These are phyloP conservation scores for Amanita subjunquillea DNA, from an alignment of 768 basidiomycete species.

Conservation along the genomic window DNA sequence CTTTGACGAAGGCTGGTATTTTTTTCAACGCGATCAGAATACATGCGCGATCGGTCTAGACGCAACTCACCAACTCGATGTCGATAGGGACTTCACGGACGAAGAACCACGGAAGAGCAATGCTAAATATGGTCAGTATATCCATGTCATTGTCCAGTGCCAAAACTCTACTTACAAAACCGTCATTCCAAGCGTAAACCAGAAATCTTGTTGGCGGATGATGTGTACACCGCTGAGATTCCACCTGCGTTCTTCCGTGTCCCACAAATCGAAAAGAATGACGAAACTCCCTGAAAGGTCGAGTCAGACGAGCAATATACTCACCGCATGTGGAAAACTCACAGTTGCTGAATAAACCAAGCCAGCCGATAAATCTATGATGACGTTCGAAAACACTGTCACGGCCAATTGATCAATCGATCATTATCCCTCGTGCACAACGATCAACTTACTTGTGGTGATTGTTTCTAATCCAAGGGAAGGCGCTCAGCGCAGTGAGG, in stretches of 20 bases:
- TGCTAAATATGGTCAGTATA: slow-evolving; percentile 24
- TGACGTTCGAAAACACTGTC: slow-evolving; percentile 68
- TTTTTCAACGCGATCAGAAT: not conserved
- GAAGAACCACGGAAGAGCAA: slow-evolving; percentile 67
- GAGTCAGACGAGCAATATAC: not conserved
- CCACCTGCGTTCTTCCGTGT: slow-evolving; percentile 46
- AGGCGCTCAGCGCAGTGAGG: slow-evolving; percentile 51
- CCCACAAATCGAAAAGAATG: slow-evolving; percentile 54
- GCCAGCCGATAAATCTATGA: slow-evolving; percentile 75
- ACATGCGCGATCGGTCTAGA: not conserved
- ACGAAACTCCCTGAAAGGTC: slow-evolving; percentile 46
- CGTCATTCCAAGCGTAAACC: slow-evolving; percentile 69
- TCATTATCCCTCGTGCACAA: not conserved
- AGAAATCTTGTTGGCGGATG: slow-evolving; percentile 64
- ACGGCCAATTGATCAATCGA: slow-evolving; percentile 1
- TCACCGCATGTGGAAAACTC: slow-evolving; percentile 5
- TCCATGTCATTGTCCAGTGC: not conserved
- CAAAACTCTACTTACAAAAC: slow-evolving; percentile 39
- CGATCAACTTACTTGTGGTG: slow-evolving; percentile 58
- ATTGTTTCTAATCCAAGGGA: slow-evolving; percentile 73
- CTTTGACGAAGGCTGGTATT: slow-evolving; percentile 59
- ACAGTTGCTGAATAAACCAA: slow-evolving; percentile 42
- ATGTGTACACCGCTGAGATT: slow-evolving; percentile 42
- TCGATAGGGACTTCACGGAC: slow-evolving; percentile 65
- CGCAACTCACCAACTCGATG: slow-evolving; percentile 54